Conservation (phyloP, 495 filamentous ascomycete species). For the Podospora appendiculata region DNA sequence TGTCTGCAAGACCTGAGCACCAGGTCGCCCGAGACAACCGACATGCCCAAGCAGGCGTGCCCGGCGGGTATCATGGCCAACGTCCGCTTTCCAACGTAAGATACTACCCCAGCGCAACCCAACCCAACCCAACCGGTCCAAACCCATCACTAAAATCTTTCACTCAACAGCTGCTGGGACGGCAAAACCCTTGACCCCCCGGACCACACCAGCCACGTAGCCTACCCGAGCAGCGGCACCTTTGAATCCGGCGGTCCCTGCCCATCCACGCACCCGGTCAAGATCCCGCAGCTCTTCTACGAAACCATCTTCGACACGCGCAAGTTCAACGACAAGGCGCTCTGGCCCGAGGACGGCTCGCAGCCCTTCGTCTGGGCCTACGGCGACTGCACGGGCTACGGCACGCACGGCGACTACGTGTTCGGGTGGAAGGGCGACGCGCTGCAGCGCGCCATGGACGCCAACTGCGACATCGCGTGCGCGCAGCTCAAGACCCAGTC, state of each 20-base stretch:
- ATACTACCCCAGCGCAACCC: too few species aligned
- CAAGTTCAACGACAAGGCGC: conserved; percentile 4
- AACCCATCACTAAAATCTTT: too few species aligned
- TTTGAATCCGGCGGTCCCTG: conserved; percentile 22
- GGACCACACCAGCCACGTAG: conserved; percentile 28
- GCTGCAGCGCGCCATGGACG: conserved; percentile 30
- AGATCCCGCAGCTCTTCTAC: conserved; percentile 27
- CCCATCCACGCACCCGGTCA: conserved; percentile 20
- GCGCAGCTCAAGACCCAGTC: conserved; percentile 23
- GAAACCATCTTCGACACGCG: conserved; percentile 8
- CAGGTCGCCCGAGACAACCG: conserved; percentile 22
- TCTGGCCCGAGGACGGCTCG: conserved; percentile 30
- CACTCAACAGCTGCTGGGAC: conserved; percentile 8
- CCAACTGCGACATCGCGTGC: conserved; percentile 25
- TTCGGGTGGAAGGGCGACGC: conserved; percentile 33
- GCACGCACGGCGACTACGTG: conserved; percentile 29
- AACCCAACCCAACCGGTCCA: too few species aligned
- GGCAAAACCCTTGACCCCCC: conserved; percentile 19
- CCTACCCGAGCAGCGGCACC: conserved; percentile 21
- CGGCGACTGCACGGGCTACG: conserved; percentile 26
- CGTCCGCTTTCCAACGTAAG: conserved; percentile 22
- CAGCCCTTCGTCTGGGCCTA: conserved; percentile 38
- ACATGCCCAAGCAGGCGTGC: conserved; percentile 27
- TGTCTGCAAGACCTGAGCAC: conserved; percentile 25
- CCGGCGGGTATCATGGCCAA: conserved; percentile 32